phyloP scores from a whole-genome alignment of 139 green algal genomes.

The Coccomyxa sp. region DNA sequence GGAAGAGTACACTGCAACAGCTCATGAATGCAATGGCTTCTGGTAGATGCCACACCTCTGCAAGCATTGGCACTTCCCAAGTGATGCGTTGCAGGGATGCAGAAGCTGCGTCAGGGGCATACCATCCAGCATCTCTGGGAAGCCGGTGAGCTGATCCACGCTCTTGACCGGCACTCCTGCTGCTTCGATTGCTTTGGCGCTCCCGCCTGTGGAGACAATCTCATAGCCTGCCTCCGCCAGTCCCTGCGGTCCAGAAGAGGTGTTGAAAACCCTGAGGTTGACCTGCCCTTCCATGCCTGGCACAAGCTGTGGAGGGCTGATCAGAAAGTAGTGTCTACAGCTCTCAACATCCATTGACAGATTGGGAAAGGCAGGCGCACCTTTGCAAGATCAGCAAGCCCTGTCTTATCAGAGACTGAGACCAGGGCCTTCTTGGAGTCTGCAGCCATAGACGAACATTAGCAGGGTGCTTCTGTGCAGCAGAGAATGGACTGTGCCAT shows the following conservation, averaged over 20 bases:
- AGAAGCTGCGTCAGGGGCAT: too few species aligned
- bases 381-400: constrained; percentile 77
- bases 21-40: too few species aligned
- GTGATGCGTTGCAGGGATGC: neutral
- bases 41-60: too few species aligned
- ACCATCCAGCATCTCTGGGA: constrained; percentile 98
- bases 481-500: too few species aligned
- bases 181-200: constrained; percentile 73
- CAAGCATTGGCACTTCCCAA: too few species aligned
- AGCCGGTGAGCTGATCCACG: constrained; percentile 92
- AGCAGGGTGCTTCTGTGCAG: too few species aligned
- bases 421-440: constrained; percentile 60
- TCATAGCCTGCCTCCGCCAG: constrained; percentile 82
- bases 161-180: constrained; percentile 73
- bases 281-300: neutral
- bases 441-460: too few species aligned
- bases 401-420: constrained; percentile 91
- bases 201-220: constrained; percentile 94
- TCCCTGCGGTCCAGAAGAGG: constrained; percentile 40
- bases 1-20: too few species aligned
- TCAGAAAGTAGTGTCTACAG: too few species aligned
- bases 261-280: neutral
- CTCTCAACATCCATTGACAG: neutral
- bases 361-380: constrained; percentile 21
- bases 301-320: neutral